Percentiles rank a stretch among this genome's conserved stretches.
Evolutionary conservation across 2,329 filamentous ascomycete genomes (phyloP).

Genomic region (Fusarium lateritium): DNA sequence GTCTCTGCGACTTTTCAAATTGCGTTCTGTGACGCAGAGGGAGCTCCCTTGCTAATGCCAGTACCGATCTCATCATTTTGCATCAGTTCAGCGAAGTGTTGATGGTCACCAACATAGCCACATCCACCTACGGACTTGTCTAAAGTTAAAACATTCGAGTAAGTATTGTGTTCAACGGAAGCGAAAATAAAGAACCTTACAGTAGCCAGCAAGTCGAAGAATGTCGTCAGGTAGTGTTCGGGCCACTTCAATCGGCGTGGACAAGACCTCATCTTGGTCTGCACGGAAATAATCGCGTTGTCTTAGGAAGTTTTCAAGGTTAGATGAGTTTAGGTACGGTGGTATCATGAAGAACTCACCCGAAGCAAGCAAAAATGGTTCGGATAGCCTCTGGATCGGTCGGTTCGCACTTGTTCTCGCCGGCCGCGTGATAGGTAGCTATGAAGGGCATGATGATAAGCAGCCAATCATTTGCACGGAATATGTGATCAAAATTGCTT

Average conservation of each 20-base stretch:
- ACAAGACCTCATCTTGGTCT: conserved; percentile 3
- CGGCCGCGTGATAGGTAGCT: not conserved
- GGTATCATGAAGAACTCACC: not conserved
- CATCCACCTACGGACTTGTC: not conserved
- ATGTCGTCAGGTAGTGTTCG: not conserved
- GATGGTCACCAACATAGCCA: conserved; percentile 4
- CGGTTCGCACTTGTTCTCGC: conserved; percentile 8
- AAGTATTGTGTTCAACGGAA: not conserved
- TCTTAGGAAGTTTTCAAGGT: not conserved
- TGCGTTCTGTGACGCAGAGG: not conserved
- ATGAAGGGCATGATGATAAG: not conserved
- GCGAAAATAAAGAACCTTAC: not conserved
- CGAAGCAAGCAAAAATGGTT: conserved; percentile 3
- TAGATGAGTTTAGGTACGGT: not conserved
- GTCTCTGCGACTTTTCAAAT: not conserved
- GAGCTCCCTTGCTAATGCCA: not conserved
- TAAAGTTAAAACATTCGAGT: not conserved
- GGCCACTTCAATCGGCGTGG: not conserved
- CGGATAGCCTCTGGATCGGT: not conserved
- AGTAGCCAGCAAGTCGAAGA: not conserved
- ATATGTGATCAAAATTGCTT: not conserved
- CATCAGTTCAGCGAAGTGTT: not conserved
- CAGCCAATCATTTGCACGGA: not conserved
- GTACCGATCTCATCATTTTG: conserved; percentile 1
- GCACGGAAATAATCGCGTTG: conserved; percentile 2